These are phyloP conservation scores for Debaryomyces udenii DNA, from an alignment of 1,139 yeast genomes.

Conservation along the genomic window DNA sequence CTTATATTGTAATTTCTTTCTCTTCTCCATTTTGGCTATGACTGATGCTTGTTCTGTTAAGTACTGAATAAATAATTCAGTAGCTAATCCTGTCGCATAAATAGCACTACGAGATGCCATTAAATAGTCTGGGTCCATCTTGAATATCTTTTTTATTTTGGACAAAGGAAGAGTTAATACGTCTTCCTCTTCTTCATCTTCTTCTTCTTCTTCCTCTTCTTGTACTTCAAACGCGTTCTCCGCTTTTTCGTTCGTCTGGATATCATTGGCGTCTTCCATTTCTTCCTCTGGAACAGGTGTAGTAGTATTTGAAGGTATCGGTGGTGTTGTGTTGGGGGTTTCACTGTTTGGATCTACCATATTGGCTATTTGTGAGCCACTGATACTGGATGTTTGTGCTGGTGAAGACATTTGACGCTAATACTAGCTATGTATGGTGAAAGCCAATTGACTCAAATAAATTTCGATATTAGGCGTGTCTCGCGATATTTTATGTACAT, in stretches of 20 bases:
- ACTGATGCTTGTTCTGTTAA: slow-evolving; percentile 79
- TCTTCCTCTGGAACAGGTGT: slow-evolving; percentile 17
- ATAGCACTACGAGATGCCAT: slow-evolving; percentile 80
- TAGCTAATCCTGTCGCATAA: slow-evolving; percentile 82
- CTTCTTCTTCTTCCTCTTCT: slow-evolving; percentile 24
- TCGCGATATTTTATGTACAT: neutral
- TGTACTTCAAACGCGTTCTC: slow-evolving; percentile 17
- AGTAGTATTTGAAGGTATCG: slow-evolving; percentile 13
- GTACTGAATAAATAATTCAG: slow-evolving; percentile 81
- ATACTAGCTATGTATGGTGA: neutral
- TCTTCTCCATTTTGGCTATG: slow-evolving; percentile 65
- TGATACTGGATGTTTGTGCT: slow-evolving; percentile 8
- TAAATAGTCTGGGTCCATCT: slow-evolving; percentile 80
- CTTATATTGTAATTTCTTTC: slow-evolving; percentile 71
- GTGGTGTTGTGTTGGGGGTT: slow-evolving; percentile 16
- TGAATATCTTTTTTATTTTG: slow-evolving; percentile 80
- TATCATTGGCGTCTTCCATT: slow-evolving; percentile 13
- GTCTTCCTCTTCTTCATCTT: slow-evolving; percentile 25
- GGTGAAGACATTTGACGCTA: slow-evolving; percentile 15
- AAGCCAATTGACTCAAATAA: too few species aligned
- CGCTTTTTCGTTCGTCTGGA: slow-evolving; percentile 14
- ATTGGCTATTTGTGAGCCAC: slow-evolving; percentile 12
- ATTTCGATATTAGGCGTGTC: slow-evolving; percentile 1
- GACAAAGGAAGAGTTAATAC: slow-evolving; percentile 64
- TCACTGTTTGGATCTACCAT: slow-evolving; percentile 10